Percentiles rank a stretch among this genome's conserved stretches.
These are phyloP conservation scores for Porcisia deanei DNA, from an alignment of 208 protist species.

Conservation along the genomic window DNA sequence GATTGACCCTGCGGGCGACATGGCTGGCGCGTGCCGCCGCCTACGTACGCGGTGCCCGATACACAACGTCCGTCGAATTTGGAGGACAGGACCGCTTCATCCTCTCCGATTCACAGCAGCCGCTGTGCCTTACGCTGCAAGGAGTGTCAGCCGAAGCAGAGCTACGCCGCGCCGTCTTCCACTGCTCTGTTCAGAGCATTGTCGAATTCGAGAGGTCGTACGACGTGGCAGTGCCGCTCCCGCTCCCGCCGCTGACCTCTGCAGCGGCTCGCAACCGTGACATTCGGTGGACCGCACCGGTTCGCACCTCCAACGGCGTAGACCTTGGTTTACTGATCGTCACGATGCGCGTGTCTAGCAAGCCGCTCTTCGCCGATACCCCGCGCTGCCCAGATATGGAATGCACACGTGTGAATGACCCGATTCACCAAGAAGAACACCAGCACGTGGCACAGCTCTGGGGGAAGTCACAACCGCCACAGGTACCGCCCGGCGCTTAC, in stretches of 20 bases:
- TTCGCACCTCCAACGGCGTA: constrained; percentile 55
- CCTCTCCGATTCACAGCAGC: constrained; percentile 31
- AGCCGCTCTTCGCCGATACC: constrained; percentile 48
- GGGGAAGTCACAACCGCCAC: constrained; percentile 36
- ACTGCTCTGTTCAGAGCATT: constrained; percentile 74
- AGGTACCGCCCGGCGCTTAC: constrained; percentile 62
- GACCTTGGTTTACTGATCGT: constrained; percentile 74
- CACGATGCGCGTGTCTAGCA: constrained; percentile 57
- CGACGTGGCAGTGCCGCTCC: constrained; percentile 62
- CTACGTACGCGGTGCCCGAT: constrained; percentile 49
- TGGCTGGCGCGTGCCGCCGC: constrained; percentile 59
- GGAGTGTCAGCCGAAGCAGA: constrained; percentile 15
- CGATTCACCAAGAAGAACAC: constrained; percentile 68
- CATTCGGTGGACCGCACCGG: constrained; percentile 67
- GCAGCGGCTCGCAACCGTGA: constrained; percentile 64
- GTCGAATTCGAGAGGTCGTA: constrained; percentile 38
- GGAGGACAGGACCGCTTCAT: constrained; percentile 48
- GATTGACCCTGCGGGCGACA: constrained; percentile 64
- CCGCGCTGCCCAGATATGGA: constrained; percentile 43
- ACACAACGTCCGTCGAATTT: constrained; percentile 80
- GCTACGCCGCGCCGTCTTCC: constrained; percentile 39
- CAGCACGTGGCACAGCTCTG: constrained; percentile 72
- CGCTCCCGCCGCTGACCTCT: constrained; percentile 53
- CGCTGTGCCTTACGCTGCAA: constrained; percentile 37
- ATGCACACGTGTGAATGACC: constrained; percentile 79